Evolutionary conservation across 2,329 filamentous ascomycete genomes (phyloP), one percentile per base, ranked within the genome.

Genomic region (Amauroascus verrucosus): DNA sequence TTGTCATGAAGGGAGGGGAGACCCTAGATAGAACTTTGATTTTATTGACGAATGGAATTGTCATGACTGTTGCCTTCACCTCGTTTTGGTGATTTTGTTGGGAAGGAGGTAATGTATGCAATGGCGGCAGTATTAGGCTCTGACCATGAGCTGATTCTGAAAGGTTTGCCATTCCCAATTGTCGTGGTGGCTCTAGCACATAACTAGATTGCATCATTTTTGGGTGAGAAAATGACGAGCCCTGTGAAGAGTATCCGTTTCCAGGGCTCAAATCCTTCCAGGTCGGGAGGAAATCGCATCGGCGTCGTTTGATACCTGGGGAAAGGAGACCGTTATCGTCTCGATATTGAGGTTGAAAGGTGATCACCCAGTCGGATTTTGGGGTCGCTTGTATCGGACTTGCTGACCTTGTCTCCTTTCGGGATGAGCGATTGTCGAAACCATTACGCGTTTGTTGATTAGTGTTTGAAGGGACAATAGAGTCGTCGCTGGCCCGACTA

Each of bases 1-100:
- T 65, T 1, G 62, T 61, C 5, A 72, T 69, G 13, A 87, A 73
- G 0, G 86, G 82, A 22, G 84, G 86, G 44, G 85, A 85, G 59
- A 96, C 88, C 57, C 82, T 83, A 14, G 81, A 77, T 32, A 97
- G 75, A 1, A 91, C 77, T 47, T 82, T 81, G 61, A 95, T 80
- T 68, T 95, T 95, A 59, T 82, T 82, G 43, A 82, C 70, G 62
- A 86, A 85, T 0, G 84, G 79, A 49, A 93, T 85, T 24, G 77
- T 81, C 82, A 86, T 87, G 56, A 90, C 81, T 72, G 85, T 83
- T 6, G 83, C 80, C 61, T 85, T 82, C 20, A 85, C 70, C 47
- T 63, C 75, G 58, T 69, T 60, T 70, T 80, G 65, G 37, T 70
- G 67, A 37, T 61, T 60, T 24, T 24, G 38, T 3, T 64, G 54